Conservation (phyloP, 768 basidiomycete species). For the Suillus hirtellus region DNA sequence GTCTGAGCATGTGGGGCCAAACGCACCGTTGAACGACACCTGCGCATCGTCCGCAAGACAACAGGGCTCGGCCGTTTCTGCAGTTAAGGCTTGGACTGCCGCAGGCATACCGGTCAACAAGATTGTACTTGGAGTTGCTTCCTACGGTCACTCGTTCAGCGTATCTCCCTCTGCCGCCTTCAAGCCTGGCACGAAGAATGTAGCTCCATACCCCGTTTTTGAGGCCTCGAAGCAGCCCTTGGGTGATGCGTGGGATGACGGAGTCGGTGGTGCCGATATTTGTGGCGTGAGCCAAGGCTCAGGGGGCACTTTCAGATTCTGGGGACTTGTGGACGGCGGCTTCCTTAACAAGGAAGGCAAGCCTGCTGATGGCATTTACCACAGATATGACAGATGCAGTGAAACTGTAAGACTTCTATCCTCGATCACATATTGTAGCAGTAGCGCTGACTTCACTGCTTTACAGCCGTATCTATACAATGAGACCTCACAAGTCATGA, state of each 20-base stretch:
- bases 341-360: conserved; percentile 41
- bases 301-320: conserved; percentile 58
- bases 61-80: conserved; percentile 71
- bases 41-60: conserved; percentile 63
- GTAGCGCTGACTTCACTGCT: conserved; percentile 36
- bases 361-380: conserved; percentile 46
- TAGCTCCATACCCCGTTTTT: conserved; percentile 54
- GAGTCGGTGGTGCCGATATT: conserved; percentile 43
- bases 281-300: conserved; percentile 52
- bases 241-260: conserved; percentile 60
- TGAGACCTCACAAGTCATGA: conserved; percentile 46
- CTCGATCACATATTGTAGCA: conserved; percentile 42
- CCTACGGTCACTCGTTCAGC: conserved; percentile 77
- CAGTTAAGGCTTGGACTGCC: conserved; percentile 67
- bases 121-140: conserved; percentile 80
- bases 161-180: conserved; percentile 42
- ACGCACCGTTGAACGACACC: conserved; percentile 77
- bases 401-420: conserved; percentile 52
- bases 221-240: conserved; percentile 40
- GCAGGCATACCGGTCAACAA: conserved; percentile 72
- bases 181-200: conserved; percentile 32
- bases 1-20: conserved; percentile 64
- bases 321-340: conserved; percentile 57
- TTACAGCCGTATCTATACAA: conserved; percentile 63
- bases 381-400: conserved; percentile 63